These are phyloP conservation scores for Fraxinus quadrangulata DNA, from an alignment of 257 asterid genomes.

Conservation along the genomic window DNA sequence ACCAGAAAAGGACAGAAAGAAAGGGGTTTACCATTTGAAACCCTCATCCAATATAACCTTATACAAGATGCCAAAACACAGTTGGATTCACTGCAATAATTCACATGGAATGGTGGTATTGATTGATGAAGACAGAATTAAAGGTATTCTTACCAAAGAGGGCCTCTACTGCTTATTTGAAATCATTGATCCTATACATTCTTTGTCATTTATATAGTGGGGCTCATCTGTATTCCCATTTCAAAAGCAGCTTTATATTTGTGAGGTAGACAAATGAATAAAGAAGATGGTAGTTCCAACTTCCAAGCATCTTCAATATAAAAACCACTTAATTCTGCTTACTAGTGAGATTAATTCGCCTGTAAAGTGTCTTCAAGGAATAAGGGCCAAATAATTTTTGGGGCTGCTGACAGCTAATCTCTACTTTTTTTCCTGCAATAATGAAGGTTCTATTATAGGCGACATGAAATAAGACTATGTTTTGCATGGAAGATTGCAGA, in stretches of 20 bases:
- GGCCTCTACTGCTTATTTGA: slow-evolving; percentile 29
- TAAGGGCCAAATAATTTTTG: slow-evolving; percentile 25
- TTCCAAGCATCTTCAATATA: slow-evolving; percentile 14
- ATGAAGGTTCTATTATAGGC: slow-evolving; percentile 3
- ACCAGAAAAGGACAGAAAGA: slow-evolving; percentile 29
- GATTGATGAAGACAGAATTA: slow-evolving; percentile 41
- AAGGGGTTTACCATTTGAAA: slow-evolving; percentile 3
- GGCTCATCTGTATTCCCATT: slow-evolving; percentile 32
- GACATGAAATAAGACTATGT: background rate
- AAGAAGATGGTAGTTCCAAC: slow-evolving; percentile 28
- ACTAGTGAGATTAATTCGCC: slow-evolving; percentile 8
- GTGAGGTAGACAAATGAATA: slow-evolving; percentile 40
- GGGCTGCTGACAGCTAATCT: background rate
- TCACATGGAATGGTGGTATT: slow-evolving; percentile 50
- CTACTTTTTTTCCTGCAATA: background rate
- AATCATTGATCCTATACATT: slow-evolving; percentile 33
- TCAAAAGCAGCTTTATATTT: slow-evolving; percentile 41
- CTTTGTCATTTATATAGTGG: slow-evolving; percentile 42
- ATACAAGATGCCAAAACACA: slow-evolving; percentile 45
- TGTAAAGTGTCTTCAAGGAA: background rate
- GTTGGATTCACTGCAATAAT: slow-evolving; percentile 46
- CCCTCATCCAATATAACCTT: slow-evolving; percentile 26
- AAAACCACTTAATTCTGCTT: background rate
- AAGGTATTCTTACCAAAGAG: slow-evolving; percentile 36
- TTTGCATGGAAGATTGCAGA: slow-evolving; percentile 23